These are phyloP conservation scores for Vitis hybrid DNA, from an alignment of 177 flowering plant genomes.

Conservation along the genomic window DNA sequence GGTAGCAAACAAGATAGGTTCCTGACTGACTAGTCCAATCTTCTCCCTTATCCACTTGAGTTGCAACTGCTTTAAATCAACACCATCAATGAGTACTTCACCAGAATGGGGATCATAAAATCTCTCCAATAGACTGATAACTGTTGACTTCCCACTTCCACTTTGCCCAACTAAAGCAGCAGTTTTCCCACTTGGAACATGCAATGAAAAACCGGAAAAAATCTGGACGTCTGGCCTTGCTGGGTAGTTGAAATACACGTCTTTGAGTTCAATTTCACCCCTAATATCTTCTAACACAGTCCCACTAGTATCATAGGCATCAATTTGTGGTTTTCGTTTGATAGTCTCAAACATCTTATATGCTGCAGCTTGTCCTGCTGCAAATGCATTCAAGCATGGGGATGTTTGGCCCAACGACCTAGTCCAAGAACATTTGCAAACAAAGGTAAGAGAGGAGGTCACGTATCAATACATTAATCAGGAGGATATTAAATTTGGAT, in stretches of 20 bases:
- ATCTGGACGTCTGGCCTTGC: conserved; percentile 72
- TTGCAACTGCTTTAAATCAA: conserved; percentile 47
- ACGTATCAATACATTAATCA: neutral
- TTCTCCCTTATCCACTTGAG: conserved; percentile 61
- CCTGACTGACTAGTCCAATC: conserved; percentile 78
- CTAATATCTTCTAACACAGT: conserved; percentile 43
- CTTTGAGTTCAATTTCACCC: conserved; percentile 64
- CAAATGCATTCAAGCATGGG: conserved; percentile 61
- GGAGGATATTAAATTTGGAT: neutral
- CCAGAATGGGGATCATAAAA: conserved; percentile 78
- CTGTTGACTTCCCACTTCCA: conserved; percentile 84
- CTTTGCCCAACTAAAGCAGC: conserved; percentile 78
- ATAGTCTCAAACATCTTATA: conserved; percentile 78
- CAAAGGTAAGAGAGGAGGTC: neutral
- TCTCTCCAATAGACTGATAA: conserved; percentile 61
- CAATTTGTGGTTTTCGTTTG: conserved; percentile 54
- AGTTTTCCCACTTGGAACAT: conserved; percentile 51
- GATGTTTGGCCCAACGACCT: conserved; percentile 71
- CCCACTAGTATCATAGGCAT: conserved; percentile 49
- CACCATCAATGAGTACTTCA: conserved; percentile 64
- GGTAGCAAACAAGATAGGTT: conserved; percentile 64
- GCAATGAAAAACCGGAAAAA: conserved; percentile 60
- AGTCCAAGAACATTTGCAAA: neutral
- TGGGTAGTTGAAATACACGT: conserved; percentile 66
- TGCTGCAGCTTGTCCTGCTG: conserved; percentile 75